Conservation (phyloP, 805 yeast species). For the Wickerhamia fluorescens region DNA sequence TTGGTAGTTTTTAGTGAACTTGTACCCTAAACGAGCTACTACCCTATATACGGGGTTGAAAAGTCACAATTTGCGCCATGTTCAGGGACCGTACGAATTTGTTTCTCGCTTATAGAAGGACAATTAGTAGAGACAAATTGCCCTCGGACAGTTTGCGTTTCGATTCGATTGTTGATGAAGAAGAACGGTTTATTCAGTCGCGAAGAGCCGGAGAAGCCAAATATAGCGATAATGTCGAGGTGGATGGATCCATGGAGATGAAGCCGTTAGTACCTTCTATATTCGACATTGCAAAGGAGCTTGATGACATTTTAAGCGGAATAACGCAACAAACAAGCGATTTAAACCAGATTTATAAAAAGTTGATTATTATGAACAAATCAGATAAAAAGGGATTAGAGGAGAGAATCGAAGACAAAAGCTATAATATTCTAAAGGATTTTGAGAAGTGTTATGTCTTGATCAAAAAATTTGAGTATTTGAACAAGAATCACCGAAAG, state of each 20-base stretch:
- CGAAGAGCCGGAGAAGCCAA: constrained; percentile 5
- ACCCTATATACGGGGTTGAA: no score
- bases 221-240: constrained; percentile 11
- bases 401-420: constrained; percentile 68
- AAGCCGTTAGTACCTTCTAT: constrained; percentile 70
- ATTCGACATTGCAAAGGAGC: constrained; percentile 62
- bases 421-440: constrained; percentile 63
- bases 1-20: not conserved
- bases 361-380: constrained; percentile 80
- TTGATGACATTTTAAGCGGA: constrained; percentile 53
- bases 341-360: constrained; percentile 66
- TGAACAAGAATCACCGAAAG: constrained; percentile 35
- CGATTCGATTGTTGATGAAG: constrained; percentile 45
- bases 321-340: constrained; percentile 51
- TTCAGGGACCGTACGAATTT: constrained; percentile 93
- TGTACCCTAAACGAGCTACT: no score
- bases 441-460: constrained; percentile 75
- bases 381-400: constrained; percentile 75
- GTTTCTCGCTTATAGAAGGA: constrained; percentile 79
- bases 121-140: constrained; percentile 57
- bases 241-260: constrained; percentile 44
- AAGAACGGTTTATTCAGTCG: constrained; percentile 49
- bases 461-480: constrained; percentile 55
- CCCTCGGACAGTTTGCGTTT: constrained; percentile 22
- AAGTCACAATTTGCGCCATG: no score